Percentiles rank a stretch among this genome's conserved stretches.
Evolutionary conservation across 805 yeast genomes (phyloP).

Genomic region (Saccharomycopsis selenospora): DNA sequence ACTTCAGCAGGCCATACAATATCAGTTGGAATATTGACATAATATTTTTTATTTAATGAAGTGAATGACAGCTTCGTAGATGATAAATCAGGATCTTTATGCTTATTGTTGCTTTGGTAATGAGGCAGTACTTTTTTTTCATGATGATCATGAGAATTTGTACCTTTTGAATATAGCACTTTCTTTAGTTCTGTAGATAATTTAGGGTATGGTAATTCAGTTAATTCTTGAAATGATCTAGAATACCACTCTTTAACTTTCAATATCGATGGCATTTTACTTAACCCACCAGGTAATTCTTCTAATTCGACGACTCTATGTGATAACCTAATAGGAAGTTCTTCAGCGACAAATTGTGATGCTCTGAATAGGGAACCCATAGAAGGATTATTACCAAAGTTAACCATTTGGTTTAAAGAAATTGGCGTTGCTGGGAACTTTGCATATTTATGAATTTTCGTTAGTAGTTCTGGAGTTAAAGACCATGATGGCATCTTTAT

Average conservation of each 20-base stretch:
- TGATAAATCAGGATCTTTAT: conserved; percentile 6
- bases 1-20: conserved; percentile 69
- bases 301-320: conserved; percentile 81
- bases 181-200: conserved; percentile 37
- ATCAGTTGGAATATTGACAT: conserved; percentile 45
- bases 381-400: conserved; percentile 72
- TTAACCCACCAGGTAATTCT: conserved; percentile 66
- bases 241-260: conserved; percentile 86
- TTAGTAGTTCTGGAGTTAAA: not conserved
- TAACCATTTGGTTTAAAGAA: conserved; percentile 82
- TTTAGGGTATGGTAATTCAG: conserved; percentile 52
- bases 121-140: no score
- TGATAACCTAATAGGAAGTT: conserved; percentile 79
- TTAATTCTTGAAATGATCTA: conserved; percentile 78
- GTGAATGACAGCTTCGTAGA: conserved; percentile 2
- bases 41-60: conserved; percentile 35
- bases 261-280: conserved; percentile 64
- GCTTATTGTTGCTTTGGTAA: no score
- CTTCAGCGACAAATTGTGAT: conserved; percentile 77
- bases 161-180: conserved; percentile 30
- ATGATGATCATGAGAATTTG: conserved; percentile 27
- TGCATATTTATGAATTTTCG: conserved; percentile 41
- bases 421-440: conserved; percentile 76
- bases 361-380: conserved; percentile 78
- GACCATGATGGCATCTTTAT: conserved; percentile 1